Conservation (phyloP, 768 basidiomycete genomes). For the Coprinopsis strossmayeri region DNA sequence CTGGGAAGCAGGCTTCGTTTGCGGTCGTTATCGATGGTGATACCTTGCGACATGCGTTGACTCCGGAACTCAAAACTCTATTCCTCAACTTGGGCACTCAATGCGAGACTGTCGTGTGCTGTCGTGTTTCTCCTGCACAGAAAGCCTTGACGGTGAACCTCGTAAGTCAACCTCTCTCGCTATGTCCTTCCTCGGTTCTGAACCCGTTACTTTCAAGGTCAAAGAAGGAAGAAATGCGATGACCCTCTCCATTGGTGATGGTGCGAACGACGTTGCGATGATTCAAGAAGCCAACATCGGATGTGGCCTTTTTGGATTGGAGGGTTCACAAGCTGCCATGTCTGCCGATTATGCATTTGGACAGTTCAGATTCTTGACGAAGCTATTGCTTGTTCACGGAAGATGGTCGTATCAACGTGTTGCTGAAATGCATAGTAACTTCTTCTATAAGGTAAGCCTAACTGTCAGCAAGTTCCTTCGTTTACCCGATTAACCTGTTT, state of each 20-base stretch:
- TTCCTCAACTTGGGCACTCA: constrained; percentile 93
- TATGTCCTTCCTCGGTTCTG: background rate
- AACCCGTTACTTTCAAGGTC: constrained; percentile 49
- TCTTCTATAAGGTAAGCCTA: constrained; percentile 92
- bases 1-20: constrained; percentile 64
- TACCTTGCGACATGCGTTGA: constrained; percentile 77
- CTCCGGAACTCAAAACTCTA: constrained; percentile 68
- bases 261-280: constrained; percentile 98
- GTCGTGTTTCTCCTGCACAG: constrained; percentile 95
- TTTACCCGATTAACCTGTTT: background rate
- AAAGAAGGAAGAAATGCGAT: constrained; percentile 94
- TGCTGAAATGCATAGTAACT: constrained; percentile 95
- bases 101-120: constrained; percentile 97
- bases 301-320: constrained; percentile 87
- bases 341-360: constrained; percentile 98
- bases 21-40: constrained; percentile 97
- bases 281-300: constrained; percentile 99
- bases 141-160: constrained; percentile 96
- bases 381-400: constrained; percentile 88
- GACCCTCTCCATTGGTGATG: constrained; percentile 96
- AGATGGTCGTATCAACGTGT: constrained; percentile 96
- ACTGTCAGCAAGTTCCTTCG: background rate
- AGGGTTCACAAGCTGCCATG: constrained; percentile 98
- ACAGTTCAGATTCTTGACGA: constrained; percentile 91
- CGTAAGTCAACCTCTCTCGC: constrained; percentile 35